Evolutionary conservation across 1,139 yeast species (phyloP), one percentile per base, ranked within the genome.

Genomic region (Magnusiomyces paraingens): DNA sequence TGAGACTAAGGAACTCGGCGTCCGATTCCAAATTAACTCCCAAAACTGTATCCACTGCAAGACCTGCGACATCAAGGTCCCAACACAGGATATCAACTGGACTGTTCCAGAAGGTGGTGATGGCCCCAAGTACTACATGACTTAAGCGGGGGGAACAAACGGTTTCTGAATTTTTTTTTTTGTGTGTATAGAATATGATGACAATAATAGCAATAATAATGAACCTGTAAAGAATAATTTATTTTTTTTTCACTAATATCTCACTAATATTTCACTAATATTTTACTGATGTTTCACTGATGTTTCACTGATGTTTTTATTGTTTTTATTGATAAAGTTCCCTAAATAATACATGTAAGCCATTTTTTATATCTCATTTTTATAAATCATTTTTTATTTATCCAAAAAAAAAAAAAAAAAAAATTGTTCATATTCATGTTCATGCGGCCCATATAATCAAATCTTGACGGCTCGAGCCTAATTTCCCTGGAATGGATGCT

Each of bases 1-100:
- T 65, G 82, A 79, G 52, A 66, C 66, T 14, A 78, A 80, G 53
- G 66, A 70, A 5, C 39, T 45, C 22, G 94, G 94, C 2, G 95
- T 89, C 35, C 79, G 82, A 64, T 91, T 93, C 73, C 94, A 89
- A 69, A 91, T 93, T 70, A 93, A 93, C 71, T 80, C 95, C 21
- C 99, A 93, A 70, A 93, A 93, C 71, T 93, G 99, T 74, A 90
- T 93, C 61, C 99, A 93, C 70, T 93, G 99, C 74, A 93, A 93
- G 72, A 91, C 98, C 14, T 93, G 99, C 74, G 99, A 93, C 71
- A 93, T 93, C 68, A 93, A 93, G 71, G 94, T 86, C 15, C 99
- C 99, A 10, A 77, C 89, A 0, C 97, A 91, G 71, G 97, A 91
- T 67, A 93, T 93, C 59, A 79, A 81, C 66, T 93, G 99, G 99